These are phyloP conservation scores for Zymoseptoria tritici DNA, from an alignment of 2,329 filamentous ascomycete genomes.

Conservation along the genomic window DNA sequence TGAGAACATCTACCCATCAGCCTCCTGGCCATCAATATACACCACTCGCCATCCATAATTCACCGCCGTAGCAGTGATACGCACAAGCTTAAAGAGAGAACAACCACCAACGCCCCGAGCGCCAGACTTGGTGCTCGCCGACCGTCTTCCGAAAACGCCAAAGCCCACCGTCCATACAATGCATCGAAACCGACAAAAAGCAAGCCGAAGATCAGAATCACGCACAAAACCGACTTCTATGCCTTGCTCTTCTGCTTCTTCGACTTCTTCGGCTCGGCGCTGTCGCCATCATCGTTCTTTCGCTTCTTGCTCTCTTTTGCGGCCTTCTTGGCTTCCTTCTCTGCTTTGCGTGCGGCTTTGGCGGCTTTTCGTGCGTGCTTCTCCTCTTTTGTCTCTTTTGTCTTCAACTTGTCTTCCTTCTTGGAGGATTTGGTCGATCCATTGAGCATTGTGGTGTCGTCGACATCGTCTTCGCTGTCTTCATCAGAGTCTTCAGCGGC, in stretches of 20 bases:
- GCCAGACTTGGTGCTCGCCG: background rate
- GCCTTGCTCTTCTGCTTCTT: constrained; percentile 24
- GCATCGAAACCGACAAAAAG: background rate
- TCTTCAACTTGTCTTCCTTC: constrained; percentile 23
- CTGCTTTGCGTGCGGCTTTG: constrained; percentile 32
- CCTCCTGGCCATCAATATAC: background rate
- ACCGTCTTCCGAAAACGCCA: background rate
- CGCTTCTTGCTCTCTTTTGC: constrained; percentile 26
- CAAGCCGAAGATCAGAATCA: background rate
- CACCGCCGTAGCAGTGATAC: background rate
- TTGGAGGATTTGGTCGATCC: constrained; percentile 11
- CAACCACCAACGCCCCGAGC: background rate
- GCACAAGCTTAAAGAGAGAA: background rate
- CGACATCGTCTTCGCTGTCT: constrained; percentile 32
- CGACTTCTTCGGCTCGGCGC: constrained; percentile 47
- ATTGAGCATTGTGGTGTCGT: constrained; percentile 11
- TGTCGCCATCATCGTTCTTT: constrained; percentile 37
- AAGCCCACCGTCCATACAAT: background rate
- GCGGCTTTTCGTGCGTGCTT: constrained; percentile 19
- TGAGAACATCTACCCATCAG: background rate
- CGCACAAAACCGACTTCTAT: constrained; percentile 6
- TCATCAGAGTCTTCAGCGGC: constrained; percentile 35
- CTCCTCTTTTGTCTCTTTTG: constrained; percentile 21
- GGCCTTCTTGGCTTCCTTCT: constrained; percentile 20
- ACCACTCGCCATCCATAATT: background rate